Percentiles rank a stretch among this genome's conserved stretches.
phyloP scores from a whole-genome alignment of 768 basidiomycete species.

The Lanmaoa pseudosensibilis region DNA sequence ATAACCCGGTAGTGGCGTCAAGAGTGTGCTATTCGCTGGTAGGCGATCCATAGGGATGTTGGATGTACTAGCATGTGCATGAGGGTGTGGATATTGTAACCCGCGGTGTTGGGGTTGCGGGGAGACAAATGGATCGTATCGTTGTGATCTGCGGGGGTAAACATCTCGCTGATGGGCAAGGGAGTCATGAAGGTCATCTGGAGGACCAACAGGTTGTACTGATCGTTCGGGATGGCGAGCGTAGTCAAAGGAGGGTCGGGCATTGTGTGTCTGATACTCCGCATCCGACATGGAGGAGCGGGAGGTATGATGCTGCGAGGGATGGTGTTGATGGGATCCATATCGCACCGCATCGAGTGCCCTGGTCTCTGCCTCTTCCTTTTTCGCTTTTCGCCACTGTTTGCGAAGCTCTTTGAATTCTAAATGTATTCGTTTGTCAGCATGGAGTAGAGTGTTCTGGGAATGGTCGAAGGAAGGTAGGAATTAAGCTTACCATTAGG shows the following conservation, averaged over 20 bases:
- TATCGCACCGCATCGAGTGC: constrained; percentile 17
- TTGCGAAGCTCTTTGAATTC: constrained; percentile 99
- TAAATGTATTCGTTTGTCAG: constrained; percentile 33
- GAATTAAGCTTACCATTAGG: constrained; percentile 69
- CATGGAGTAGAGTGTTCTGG: neutral
- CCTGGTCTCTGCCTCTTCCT: constrained; percentile 52
- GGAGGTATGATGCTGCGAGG: constrained; percentile 23
- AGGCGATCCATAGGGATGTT: constrained; percentile 41
- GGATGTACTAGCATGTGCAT: constrained; percentile 23
- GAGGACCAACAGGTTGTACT: constrained; percentile 1
- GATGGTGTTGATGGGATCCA: constrained; percentile 18
- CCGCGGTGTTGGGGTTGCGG: constrained; percentile 16
- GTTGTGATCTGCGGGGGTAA: constrained; percentile 30
- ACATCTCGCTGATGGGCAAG: constrained; percentile 15
- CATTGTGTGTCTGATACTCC: constrained; percentile 20
- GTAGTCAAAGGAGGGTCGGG: constrained; percentile 25
- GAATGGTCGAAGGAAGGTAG: neutral
- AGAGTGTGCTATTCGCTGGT: constrained; percentile 63
- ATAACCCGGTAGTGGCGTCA: constrained; percentile 70
- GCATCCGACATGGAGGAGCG: constrained; percentile 29
- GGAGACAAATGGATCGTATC: constrained; percentile 24
- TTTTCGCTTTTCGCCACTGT: constrained; percentile 93
- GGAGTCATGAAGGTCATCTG: constrained; percentile 24
- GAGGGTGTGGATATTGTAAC: constrained; percentile 24
- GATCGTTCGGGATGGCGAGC: constrained; percentile 28